Base-by-base conservation (phyloP, 164 flowering plant genomes). In the Liriodendron chinense region DNA sequence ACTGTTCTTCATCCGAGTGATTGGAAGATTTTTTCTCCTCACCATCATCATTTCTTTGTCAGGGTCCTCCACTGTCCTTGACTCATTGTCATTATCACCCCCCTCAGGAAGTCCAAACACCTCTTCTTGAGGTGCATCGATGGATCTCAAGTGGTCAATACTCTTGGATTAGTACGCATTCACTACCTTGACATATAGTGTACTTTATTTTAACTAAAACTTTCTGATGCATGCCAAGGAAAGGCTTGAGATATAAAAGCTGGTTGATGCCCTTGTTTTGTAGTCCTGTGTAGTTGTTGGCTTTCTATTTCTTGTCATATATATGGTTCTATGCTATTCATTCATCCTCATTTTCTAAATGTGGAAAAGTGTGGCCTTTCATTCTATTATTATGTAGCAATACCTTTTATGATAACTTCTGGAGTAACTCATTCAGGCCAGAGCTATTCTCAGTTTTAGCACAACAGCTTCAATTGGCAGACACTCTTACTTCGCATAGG, bases 391-490 rank as follows among this genome's bases (percentile, higher is more conserved):
- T 43, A 47, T 70, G 3, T 24, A 25, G 10, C 20, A 65, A 16
- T 20, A n/a, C 34, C 0, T n/a, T 59, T 72, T 43, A 23, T 14
- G 21, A 12, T 49, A 49, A 22, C 61, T 74, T 67, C 24, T 74
- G 57, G 65, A 68, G 72, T 78, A 70, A 78, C 73, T 78, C 77
- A 43, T 85, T 77, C 91, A 96, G 98, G 98, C 91, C 95, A 70
- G 92, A 90, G 68, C 87, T 96, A 67, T 89, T 94, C 82, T 78
- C 95, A 49, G 79, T 75, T 72, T 85, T 96, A 78, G 90, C 93
- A 48, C 94, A 94, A 75, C 89, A 89, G 79, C 94, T 96, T 83
- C 98, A 87, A 70, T 85, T 89, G 26, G 92, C 95, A 47, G 98
- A 96, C 84, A 85, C 84, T 72, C 88, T 91, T 73, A 80, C 91